Evolutionary conservation across 2,329 filamentous ascomycete species (phyloP), one percentile per base, ranked within the genome.

Genomic region (Epichloe amarillans): DNA sequence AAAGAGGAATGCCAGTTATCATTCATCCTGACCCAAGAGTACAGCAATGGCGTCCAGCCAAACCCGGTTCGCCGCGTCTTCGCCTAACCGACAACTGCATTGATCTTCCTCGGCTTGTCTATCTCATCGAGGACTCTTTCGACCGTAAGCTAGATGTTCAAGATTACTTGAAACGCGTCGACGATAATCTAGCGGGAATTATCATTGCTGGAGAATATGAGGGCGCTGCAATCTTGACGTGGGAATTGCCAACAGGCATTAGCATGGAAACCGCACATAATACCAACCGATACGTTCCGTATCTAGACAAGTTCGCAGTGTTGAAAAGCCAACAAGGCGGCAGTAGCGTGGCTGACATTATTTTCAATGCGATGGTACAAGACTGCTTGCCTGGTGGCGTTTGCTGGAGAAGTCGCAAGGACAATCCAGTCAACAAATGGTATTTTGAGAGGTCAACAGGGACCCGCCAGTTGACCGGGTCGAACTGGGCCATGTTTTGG

Each of bases 401-500:
- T 2, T 94, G 90, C 62, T 98, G 93, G 93, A 76, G 90, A 51
- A 94, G 87, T 63, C 75, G 93, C 48, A 85, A 84, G 61, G 81
- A 90, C 63, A 97, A 98, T 62, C 91, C 90, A 0, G 93, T 98
- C 4, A 98, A 98, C 64, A 96, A 96, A 64, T 98, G 93, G 93
- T 98, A 98, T 66, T 96, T 97, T 68, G 93, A 98, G 68, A 77
- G 93, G 46, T 88, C 87, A 2, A 72, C 79, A 46, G 93, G 93
- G 0, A 90, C 83, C 2, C 86, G 83, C 76, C 93, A 94, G 69
- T 69, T 98, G 38, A 74, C 77, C 0, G 81, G 79, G n/a, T 86
- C 79, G 44, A 84, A 90, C 58, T 98, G 93, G 93, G 88, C 89
- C 3, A 96, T 97, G 89, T 98, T 98, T 62, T 98, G 93, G 90